Conservation (phyloP, 2,329 filamentous ascomycete species). For the Ascosphaera aggregata region DNA sequence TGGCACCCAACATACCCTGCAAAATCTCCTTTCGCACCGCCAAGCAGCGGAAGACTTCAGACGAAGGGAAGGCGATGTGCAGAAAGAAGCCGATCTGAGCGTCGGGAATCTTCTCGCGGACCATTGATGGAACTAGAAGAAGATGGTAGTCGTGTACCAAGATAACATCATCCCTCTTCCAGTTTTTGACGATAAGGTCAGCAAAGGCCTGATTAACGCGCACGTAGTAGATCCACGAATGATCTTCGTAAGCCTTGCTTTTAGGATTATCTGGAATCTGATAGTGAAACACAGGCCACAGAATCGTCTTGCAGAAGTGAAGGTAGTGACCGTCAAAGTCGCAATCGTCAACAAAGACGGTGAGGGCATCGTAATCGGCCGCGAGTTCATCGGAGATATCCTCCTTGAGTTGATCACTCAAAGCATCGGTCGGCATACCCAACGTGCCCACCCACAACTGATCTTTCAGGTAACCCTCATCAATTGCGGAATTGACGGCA, state of each 20-base stretch:
- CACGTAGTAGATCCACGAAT: constrained; percentile 77
- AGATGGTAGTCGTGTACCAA: constrained; percentile 99
- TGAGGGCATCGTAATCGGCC: constrained; percentile 58
- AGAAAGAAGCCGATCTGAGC: constrained; percentile 97
- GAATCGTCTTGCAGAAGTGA: constrained; percentile 93
- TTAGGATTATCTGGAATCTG: no score
- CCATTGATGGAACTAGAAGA: constrained; percentile 89
- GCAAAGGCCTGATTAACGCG: constrained; percentile 88
- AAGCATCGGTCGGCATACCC: constrained; percentile 78
- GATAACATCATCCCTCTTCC: constrained; percentile 80
- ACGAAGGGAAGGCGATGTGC: constrained; percentile 90
- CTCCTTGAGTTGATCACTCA: constrained; percentile 50
- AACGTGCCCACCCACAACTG: constrained; percentile 82
- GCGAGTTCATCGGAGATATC: constrained; percentile 66
- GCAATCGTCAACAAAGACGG: constrained; percentile 70
- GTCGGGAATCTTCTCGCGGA: constrained; percentile 82
- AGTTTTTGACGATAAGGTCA: constrained; percentile 62
- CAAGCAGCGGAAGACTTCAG: constrained; percentile 87
- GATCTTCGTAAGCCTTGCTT: constrained; percentile 94
- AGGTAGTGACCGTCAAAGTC: constrained; percentile 89
- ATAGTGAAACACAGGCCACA: constrained; percentile 98
- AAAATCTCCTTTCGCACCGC: constrained; percentile 80
- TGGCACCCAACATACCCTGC: constrained; percentile 71
- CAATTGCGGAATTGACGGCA: constrained; percentile 54
- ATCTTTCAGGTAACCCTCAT: constrained; percentile 45